These are phyloP conservation scores for Pilobolus umbonatus DNA, from an alignment of 192 early-diverging fungal genomes.

Conservation along the genomic window DNA sequence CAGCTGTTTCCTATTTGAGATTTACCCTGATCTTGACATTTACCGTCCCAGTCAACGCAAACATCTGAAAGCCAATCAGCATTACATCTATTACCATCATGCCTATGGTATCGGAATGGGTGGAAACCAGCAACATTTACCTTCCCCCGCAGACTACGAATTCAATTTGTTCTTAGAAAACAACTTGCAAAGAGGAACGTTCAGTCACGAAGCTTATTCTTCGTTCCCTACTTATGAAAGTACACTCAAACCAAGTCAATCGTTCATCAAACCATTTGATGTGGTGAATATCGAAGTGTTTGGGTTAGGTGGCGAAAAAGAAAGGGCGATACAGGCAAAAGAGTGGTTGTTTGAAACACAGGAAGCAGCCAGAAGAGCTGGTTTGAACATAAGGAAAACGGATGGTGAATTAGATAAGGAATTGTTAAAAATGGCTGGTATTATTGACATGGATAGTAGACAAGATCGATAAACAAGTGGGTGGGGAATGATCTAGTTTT, in stretches of 20 bases:
- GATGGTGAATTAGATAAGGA: conserved; percentile 42
- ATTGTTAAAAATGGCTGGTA: conserved; percentile 30
- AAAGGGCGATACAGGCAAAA: conserved; percentile 34
- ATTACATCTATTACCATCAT: conserved; percentile 30
- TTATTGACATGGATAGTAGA: conserved; percentile 25
- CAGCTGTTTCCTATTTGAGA: conserved; percentile 43
- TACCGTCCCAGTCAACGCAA: conserved; percentile 30
- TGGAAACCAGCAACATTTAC: conserved; percentile 15
- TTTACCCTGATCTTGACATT: conserved; percentile 40
- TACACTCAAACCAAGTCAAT: conserved; percentile 8
- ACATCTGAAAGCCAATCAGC: background rate
- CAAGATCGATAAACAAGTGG: conserved; percentile 12
- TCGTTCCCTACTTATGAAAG: conserved; percentile 25
- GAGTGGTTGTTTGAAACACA: conserved; percentile 50
- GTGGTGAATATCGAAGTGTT: conserved; percentile 47
- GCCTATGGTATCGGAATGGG: conserved; percentile 34
- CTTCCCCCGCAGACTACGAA: conserved; percentile 18
- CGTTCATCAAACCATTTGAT: conserved; percentile 37
- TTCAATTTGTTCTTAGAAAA: conserved; percentile 44
- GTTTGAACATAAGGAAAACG: conserved; percentile 34
- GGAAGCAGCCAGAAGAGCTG: conserved; percentile 39
- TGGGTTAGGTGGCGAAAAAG: conserved; percentile 43
- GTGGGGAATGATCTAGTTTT: background rate
- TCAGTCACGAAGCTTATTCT: conserved; percentile 39
- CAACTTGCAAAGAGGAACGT: conserved; percentile 41